Evolutionary conservation across 768 basidiomycete genomes (phyloP).

Genomic region (Sarcomyxa edulis): DNA sequence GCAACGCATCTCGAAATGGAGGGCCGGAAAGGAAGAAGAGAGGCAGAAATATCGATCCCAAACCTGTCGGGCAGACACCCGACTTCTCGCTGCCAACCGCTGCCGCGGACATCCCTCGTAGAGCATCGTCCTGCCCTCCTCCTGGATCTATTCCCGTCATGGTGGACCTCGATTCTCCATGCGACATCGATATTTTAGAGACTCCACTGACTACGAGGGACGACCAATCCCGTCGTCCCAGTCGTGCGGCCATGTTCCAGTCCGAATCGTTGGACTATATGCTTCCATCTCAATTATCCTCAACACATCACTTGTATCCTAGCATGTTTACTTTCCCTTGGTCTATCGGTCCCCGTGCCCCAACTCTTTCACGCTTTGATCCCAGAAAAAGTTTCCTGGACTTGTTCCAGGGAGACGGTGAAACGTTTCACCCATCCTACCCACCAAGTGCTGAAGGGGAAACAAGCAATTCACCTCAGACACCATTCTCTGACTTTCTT

Average conservation of each 20-base stretch:
- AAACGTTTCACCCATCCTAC: too few species aligned
- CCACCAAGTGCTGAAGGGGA: too few species aligned
- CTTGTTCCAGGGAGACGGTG: too few species aligned
- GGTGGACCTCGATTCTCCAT: not conserved
- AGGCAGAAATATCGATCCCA: slow-evolving; percentile 2
- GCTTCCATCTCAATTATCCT: too few species aligned
- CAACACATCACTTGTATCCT: too few species aligned
- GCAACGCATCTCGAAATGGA: slow-evolving; percentile 3
- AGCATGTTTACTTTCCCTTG: too few species aligned
- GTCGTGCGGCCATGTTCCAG: slow-evolving; percentile 4
- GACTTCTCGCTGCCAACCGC: slow-evolving; percentile 8
- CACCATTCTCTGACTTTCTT: too few species aligned
- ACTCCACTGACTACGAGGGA: slow-evolving; percentile 2
- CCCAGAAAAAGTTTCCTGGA: too few species aligned
- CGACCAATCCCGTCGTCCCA: slow-evolving; percentile 5
- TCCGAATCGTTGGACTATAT: not conserved
- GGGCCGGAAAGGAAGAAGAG: slow-evolving; percentile 7
- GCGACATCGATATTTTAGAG: not conserved
- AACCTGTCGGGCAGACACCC: not conserved
- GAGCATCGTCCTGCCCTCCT: slow-evolving; percentile 39
- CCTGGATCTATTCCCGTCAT: slow-evolving; percentile 25
- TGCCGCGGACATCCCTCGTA: slow-evolving; percentile 19
- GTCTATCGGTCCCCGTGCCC: too few species aligned
- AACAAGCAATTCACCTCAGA: too few species aligned
- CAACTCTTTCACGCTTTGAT: too few species aligned